Base-by-base conservation (phyloP, 2,329 filamentous ascomycete genomes). In the Fusarium sp. region DNA sequence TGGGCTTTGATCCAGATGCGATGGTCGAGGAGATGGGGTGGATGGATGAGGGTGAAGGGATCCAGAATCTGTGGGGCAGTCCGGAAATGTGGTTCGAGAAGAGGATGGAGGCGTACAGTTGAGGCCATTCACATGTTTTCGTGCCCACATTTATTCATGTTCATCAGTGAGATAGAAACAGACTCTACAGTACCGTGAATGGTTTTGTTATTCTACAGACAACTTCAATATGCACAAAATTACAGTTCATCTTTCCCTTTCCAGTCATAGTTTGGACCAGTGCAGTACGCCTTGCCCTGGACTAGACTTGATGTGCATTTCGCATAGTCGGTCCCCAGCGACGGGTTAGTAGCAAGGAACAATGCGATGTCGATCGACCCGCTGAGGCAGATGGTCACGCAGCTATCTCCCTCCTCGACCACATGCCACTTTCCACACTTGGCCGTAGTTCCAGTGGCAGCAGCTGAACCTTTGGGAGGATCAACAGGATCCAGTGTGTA, bases 61-160 rank as follows among this genome's bases (percentile, higher is more conserved):
- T 63, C 40, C 62, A 67, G 38, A 67, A 65, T 32, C 59, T 69
- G 17, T 69, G 65, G 65, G 65, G 62, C 26, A 51, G 4, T 40
- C 55, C 36, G 51, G 26, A 47, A 19, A 20, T 57, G 39, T 58
- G 62, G 53, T 62, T 54, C 23, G 34, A 49, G 20, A 17, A 36
- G 21, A 36, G 9, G n/a, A n/a, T 52, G n/a, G 28, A 50, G 9
- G 23, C 14, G 10, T 40, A 40, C 21, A 9, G 23, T 40, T 50
- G 24, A 50, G 47, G n/a, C 19, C 23, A 28, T 28, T 28, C 17
- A 15, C 24, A 20, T 26, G 17, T 26, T 40, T 23, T 20, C 19
- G 11, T 40, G 11, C 10, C 12, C 38, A 21, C 10, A 36, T 14
- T 17, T 10, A 9, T 9, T 24, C 23, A 39, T 17, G n/a, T 28